Conservation (phyloP, 129 eudicot species). For the Cynara cardunculus region DNA sequence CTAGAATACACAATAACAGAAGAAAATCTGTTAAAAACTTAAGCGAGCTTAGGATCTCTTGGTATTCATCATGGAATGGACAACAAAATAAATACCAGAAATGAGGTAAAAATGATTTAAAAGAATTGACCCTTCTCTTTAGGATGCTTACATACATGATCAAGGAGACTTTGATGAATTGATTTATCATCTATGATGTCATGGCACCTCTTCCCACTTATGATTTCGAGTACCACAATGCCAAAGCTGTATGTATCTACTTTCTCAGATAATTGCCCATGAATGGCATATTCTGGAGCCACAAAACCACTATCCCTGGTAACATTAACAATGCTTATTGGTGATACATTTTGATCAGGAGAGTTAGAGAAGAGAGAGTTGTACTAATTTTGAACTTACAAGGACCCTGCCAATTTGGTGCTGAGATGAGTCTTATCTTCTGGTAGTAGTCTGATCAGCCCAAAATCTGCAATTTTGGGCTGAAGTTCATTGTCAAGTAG, state of each 20-base stretch:
- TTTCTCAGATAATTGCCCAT: slow-evolving; percentile 61
- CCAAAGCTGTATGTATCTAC: slow-evolving; percentile 67
- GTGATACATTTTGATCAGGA: neutral
- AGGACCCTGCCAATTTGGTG: slow-evolving; percentile 53
- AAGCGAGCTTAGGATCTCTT: neutral
- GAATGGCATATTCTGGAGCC: slow-evolving; percentile 70
- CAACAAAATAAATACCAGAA: neutral
- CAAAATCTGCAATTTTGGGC: slow-evolving; percentile 62
- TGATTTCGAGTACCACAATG: slow-evolving; percentile 57
- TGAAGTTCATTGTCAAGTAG: slow-evolving; percentile 52
- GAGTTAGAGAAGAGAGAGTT: neutral
- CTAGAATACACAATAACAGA: slow-evolving; percentile 22
- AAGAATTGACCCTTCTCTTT: neutral
- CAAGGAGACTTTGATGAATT: slow-evolving; percentile 47
- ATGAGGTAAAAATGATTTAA: neutral
- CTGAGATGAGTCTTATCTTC: slow-evolving; percentile 55
- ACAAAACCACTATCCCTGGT: slow-evolving; percentile 37
- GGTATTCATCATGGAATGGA: neutral
- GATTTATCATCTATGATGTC: slow-evolving; percentile 28
- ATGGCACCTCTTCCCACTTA: slow-evolving; percentile 53
- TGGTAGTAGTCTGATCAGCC: slow-evolving; percentile 48
- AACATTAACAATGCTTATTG: slow-evolving; percentile 2
- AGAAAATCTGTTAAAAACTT: neutral
- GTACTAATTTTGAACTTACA: slow-evolving; percentile 30
- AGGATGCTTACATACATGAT: slow-evolving; percentile 45